A percentile compares a stretch with the other conserved stretches of the same genome.
Conservation (phyloP, 306 rosid species). For the Dryas drummondii region DNA sequence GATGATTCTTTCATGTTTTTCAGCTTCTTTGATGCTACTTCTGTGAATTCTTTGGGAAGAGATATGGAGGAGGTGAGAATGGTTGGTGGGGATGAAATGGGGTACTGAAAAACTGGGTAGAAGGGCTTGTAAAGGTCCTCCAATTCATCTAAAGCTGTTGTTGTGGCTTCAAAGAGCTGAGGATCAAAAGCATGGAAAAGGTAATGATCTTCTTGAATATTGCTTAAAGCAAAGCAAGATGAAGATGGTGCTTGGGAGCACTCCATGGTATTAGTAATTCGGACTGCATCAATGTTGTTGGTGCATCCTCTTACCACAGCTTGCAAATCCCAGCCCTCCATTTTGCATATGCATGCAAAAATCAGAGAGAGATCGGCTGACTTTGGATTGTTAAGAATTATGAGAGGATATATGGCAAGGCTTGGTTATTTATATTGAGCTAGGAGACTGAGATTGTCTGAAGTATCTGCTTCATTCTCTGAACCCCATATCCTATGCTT, state of each 20-base stretch:
- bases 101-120: constrained; percentile 39
- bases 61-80: constrained; percentile 33
- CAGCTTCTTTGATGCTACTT: constrained; percentile 32
- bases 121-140: constrained; percentile 64
- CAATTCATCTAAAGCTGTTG: constrained; percentile 48
- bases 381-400: constrained; percentile 24
- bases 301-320: constrained; percentile 68
- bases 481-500: constrained; percentile 12
- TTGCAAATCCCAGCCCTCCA: constrained; percentile 87
- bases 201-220: constrained; percentile 32
- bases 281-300: constrained; percentile 17
- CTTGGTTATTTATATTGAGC: constrained; percentile 25
- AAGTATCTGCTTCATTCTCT: neutral
- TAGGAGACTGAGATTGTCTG: constrained; percentile 13
- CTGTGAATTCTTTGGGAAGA: constrained; percentile 34
- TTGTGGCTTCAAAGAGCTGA: constrained; percentile 43
- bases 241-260: neutral
- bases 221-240: constrained; percentile 19
- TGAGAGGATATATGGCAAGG: constrained; percentile 28
- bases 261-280: constrained; percentile 11
- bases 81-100: constrained; percentile 41
- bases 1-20: constrained; percentile 27
- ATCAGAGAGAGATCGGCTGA: constrained; percentile 23
- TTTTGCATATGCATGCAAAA: constrained; percentile 1
- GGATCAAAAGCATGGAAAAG: constrained; percentile 36